Evolutionary conservation across 2,329 filamentous ascomycete genomes (phyloP).

Genomic region (Pestalotiopsis sp.): DNA sequence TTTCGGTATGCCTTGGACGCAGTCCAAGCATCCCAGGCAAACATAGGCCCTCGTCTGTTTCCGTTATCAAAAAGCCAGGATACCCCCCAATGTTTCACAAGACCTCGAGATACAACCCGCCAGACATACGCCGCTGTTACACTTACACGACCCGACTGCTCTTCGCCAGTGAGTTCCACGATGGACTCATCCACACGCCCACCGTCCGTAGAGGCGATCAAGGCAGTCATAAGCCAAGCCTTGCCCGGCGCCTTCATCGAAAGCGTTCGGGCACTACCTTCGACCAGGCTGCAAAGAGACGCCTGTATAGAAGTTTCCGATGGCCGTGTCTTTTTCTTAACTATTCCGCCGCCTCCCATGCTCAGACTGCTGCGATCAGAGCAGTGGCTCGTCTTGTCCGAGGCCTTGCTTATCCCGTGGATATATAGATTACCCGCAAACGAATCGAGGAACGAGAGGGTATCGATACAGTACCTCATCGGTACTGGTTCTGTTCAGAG

Average conservation of each 20-base stretch:
- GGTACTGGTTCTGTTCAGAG: background rate
- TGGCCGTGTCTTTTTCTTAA: slow-evolving; percentile 41
- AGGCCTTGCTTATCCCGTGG: slow-evolving; percentile 48
- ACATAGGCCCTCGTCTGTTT: slow-evolving; percentile 17
- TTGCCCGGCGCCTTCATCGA: slow-evolving; percentile 34
- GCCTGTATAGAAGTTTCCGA: slow-evolving; percentile 46
- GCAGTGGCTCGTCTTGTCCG: slow-evolving; percentile 43
- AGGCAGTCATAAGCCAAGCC: slow-evolving; percentile 35
- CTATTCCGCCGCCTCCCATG: slow-evolving; percentile 43
- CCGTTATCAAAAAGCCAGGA: slow-evolving; percentile 26
- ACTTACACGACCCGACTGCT: slow-evolving; percentile 27
- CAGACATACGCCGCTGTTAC: slow-evolving; percentile 23
- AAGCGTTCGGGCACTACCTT: slow-evolving; percentile 26
- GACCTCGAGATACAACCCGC: slow-evolving; percentile 26
- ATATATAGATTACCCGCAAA: slow-evolving; percentile 28
- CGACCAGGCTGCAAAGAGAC: slow-evolving; percentile 39
- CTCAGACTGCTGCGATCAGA: slow-evolving; percentile 50
- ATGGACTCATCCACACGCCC: slow-evolving; percentile 29
- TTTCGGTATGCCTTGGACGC: slow-evolving; percentile 23
- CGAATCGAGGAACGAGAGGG: slow-evolving; percentile 3
- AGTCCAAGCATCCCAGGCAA: slow-evolving; percentile 20
- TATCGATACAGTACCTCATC: slow-evolving; percentile 6
- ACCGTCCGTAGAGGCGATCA: slow-evolving; percentile 32
- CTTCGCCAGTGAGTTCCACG: slow-evolving; percentile 33
- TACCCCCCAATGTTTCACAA: slow-evolving; percentile 29